Base-by-base conservation (phyloP, 2,329 filamentous ascomycete species). In the Cladophialophora carrionii region DNA sequence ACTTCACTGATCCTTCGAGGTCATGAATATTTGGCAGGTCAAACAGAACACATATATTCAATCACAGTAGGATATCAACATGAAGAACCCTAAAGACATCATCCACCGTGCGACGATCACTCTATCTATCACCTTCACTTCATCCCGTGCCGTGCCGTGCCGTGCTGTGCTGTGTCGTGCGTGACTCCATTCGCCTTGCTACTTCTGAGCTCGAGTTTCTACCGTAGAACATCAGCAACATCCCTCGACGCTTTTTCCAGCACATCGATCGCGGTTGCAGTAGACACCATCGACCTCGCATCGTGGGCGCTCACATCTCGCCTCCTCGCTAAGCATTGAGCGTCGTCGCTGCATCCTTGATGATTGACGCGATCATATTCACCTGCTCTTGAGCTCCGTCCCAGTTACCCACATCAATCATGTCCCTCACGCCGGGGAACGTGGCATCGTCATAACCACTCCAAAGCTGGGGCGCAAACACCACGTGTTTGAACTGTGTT, bases 401-500 rank as follows among this genome's bases (percentile, higher is more conserved):
- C 90, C 89, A 93, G 72, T 96, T 86, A 29, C 85, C 84, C 3
- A 82, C 84, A 67, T 90, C 86, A 48, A 97, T 82, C 8, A 89
- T 88, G 73, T 97, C 93, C 63, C 91, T 84, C 62, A 97, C 90
- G n/a, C 88, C 89, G 0, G 94, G 94, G 78, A 96, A 96, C 67
- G 86, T 86, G 0, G 85, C 85, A 62, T 85, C 84, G 34, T 89
- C 85, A 70, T 88, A 85, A 43, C 84, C 86, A 37, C 88, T 88
- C 89, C 91, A 93, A 2, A 86, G 81, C 73, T 91, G 86, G 0
- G 95, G 95, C 1, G 90, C 94, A 75, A 93, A 96, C 63, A 99
- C 80, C 73, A 96, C 85, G 77, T 97, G 95, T 77, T 96, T 96
- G 83, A 92, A 99, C 78, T 98, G 95, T 4, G 90, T 90, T 69